phyloP scores from a whole-genome alignment of 805 yeast genomes.

The Barnettozyma populi region DNA sequence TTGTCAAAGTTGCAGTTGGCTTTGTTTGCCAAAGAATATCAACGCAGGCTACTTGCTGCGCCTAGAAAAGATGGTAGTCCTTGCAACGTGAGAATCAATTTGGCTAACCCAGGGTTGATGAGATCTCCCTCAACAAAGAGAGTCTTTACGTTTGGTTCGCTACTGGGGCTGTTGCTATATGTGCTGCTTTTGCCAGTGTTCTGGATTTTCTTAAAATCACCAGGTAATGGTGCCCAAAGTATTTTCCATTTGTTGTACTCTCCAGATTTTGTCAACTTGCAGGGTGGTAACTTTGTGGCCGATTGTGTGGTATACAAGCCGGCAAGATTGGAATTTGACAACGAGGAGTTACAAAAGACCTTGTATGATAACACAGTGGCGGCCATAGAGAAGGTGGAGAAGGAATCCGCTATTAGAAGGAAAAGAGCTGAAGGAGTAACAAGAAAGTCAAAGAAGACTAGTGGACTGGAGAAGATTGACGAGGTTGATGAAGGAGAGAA shows the following conservation, averaged over 20 bases:
- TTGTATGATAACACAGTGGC: slow-evolving; percentile 58
- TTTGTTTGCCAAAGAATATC: slow-evolving; percentile 74
- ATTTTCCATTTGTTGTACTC: slow-evolving; percentile 61
- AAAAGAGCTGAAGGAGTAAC: slow-evolving; percentile 31
- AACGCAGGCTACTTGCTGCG: slow-evolving; percentile 51
- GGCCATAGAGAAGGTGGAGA: slow-evolving; percentile 58
- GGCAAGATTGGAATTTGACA: slow-evolving; percentile 60
- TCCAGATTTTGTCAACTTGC: slow-evolving; percentile 58
- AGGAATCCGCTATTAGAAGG: slow-evolving; percentile 62
- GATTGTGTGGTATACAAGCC: slow-evolving; percentile 59
- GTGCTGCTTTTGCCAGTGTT: slow-evolving; percentile 71
- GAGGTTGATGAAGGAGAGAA: neutral
- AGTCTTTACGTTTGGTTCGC: slow-evolving; percentile 67
- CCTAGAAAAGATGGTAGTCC: slow-evolving; percentile 71
- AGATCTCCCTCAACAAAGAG: slow-evolving; percentile 83
- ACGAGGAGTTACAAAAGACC: slow-evolving; percentile 52
- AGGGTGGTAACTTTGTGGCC: slow-evolving; percentile 66
- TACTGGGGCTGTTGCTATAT: slow-evolving; percentile 59
- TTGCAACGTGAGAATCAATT: slow-evolving; percentile 58
- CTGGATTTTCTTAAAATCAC: slow-evolving; percentile 75
- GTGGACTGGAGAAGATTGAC: neutral
- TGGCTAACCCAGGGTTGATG: slow-evolving; percentile 91
- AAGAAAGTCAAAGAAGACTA: neutral
- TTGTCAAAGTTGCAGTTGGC: slow-evolving; percentile 73
- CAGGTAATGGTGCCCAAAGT: slow-evolving; percentile 77